Conservation (phyloP, 2,329 filamentous ascomycete genomes). For the Aspergillus ochraceoroseus region DNA sequence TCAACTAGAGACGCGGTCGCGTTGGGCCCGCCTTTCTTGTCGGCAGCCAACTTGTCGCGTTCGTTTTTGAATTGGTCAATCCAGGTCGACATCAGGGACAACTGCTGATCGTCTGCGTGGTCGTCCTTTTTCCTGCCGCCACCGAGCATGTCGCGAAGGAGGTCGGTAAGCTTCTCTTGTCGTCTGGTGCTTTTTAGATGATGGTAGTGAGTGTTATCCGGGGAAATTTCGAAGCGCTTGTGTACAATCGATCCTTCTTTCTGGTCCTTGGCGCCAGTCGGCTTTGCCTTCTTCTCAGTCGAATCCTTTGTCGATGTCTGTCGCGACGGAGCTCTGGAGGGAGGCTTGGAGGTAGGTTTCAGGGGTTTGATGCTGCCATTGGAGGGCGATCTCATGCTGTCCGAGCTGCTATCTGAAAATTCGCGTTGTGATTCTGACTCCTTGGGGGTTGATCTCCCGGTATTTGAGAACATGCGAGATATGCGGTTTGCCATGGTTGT, state of each 20-base stretch:
- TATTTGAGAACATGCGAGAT: conserved; percentile 45
- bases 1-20: conserved; percentile 77
- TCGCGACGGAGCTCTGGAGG: conserved; percentile 33
- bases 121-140: conserved; percentile 75
- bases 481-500: conserved; percentile 44
- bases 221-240: conserved; percentile 54
- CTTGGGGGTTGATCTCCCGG: conserved; percentile 35
- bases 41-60: conserved; percentile 67
- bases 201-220: conserved; percentile 75
- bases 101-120: conserved; percentile 59
- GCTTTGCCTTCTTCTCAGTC: conserved; percentile 28
- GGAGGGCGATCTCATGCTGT: conserved; percentile 31
- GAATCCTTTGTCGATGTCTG: conserved; percentile 35
- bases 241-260: conserved; percentile 33
- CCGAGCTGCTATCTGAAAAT: conserved; percentile 37
- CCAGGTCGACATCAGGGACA: conserved; percentile 93
- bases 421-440: conserved; percentile 34
- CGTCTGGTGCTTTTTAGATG: conserved; percentile 82
- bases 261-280: conserved; percentile 28
- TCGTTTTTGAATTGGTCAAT: conserved; percentile 88
- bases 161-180: conserved; percentile 90
- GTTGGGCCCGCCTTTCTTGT: conserved; percentile 72
- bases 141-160: conserved; percentile 76
- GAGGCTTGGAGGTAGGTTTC: conserved; percentile 27
- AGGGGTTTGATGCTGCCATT: conserved; percentile 33